Evolutionary conservation across 805 yeast species (phyloP).

Genomic region (Saccharomyces paradoxus): DNA sequence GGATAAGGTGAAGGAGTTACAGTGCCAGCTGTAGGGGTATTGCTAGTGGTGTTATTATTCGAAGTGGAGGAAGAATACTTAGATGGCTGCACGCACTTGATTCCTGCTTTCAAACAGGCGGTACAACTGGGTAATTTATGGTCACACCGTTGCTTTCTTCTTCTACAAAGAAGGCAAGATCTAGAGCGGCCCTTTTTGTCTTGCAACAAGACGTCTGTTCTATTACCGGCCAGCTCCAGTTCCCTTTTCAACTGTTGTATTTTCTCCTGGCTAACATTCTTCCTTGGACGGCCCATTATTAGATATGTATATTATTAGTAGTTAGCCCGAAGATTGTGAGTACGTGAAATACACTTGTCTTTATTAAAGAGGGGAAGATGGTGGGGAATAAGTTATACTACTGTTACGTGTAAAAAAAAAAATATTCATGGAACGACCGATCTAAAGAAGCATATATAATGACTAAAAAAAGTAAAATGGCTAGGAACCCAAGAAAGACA

Average conservation of each 20-base stretch:
- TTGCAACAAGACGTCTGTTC: slow-evolving; percentile 20
- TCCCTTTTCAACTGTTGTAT: slow-evolving; percentile 30
- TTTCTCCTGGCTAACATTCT: slow-evolving; percentile 29
- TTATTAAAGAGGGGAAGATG: neutral
- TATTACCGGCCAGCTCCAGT: slow-evolving; percentile 29
- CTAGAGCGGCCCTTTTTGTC: slow-evolving; percentile 52
- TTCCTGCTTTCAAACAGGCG: slow-evolving; percentile 57
- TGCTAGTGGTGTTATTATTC: neutral
- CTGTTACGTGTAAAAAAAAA: neutral
- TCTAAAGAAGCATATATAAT: neutral
- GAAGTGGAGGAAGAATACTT: slow-evolving; percentile 32
- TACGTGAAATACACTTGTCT: neutral
- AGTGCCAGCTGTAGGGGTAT: neutral
- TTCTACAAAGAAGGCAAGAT: slow-evolving; percentile 48
- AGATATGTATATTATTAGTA: neutral
- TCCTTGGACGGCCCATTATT: slow-evolving; percentile 32
- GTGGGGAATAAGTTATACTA: neutral
- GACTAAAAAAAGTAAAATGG: neutral
- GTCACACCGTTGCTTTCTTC: slow-evolving; percentile 57
- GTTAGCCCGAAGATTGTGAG: neutral
- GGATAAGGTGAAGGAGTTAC: neutral
- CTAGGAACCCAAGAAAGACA: neutral
- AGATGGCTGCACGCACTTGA: slow-evolving; percentile 55
- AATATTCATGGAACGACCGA: neutral
- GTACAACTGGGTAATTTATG: slow-evolving; percentile 58